A percentile compares a stretch with the other conserved stretches of the same genome.
Conservation (phyloP, 352 stramenopile species). For the Globisporangium nagaii region DNA sequence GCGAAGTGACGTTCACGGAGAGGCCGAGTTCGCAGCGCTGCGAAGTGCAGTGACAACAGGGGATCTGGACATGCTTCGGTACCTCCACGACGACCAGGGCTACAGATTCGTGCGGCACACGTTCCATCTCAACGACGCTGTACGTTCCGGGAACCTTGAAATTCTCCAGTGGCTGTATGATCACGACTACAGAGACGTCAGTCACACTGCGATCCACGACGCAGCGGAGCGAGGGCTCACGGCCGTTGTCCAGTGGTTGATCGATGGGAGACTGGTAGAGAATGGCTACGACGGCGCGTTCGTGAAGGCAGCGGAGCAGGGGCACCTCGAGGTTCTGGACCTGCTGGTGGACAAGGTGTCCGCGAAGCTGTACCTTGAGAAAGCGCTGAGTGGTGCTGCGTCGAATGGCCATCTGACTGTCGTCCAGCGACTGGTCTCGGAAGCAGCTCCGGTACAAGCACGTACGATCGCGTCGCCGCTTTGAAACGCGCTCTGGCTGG, state of each 20-base stretch:
- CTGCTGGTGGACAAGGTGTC: neutral
- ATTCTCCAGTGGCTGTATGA: neutral
- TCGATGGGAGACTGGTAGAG: no score
- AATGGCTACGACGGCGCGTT: no score
- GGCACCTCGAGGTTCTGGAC: neutral
- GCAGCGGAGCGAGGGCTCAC: no score
- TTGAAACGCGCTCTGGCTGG: no score
- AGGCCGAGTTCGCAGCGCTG: neutral
- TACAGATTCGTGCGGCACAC: no score
- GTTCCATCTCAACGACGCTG: neutral
- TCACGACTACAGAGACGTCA: neutral
- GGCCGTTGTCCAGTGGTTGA: no score
- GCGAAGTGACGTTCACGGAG: neutral
- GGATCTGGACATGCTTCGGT: neutral
- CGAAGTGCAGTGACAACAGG: neutral
- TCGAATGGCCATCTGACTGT: neutral
- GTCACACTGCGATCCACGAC: no score
- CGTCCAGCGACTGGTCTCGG: constrained; percentile 1
- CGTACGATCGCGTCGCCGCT: no score
- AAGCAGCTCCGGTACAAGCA: no score
- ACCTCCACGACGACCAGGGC: neutral
- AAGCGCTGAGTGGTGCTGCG: neutral
- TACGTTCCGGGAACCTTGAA: neutral
- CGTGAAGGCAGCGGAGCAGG: neutral
- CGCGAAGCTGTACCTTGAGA: neutral